Base-by-base conservation (phyloP, 176 grass and related monocot species). In the Zea luxurians region DNA sequence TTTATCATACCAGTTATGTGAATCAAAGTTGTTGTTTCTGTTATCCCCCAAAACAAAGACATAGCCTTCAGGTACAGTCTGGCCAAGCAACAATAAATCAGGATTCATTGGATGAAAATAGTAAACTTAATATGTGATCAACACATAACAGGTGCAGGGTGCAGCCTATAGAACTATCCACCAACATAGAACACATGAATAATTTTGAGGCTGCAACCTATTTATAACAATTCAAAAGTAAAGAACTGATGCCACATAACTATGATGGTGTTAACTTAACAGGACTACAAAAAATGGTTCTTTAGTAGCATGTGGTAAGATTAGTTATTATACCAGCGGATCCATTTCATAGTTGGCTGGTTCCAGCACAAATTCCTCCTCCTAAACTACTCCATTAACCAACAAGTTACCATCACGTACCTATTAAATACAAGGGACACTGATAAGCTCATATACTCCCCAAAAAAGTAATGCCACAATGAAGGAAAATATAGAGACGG, bases 11-110 rank as follows among this genome's bases (percentile, higher is more conserved):
- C 96, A 99, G 61, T 99, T 87, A 79, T 99, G 96, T 78, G 96
- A 99, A 66, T 99, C 96, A 9, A 86, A 95, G 62, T 92, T 99
- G 86, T 99, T 84, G 83, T 99, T 99, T 21, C 96, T 88, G 69
- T 99, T 99, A 70, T 99, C 96, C 4, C 96, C 96, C 44, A 99
- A 53, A 18, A 99, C 96, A 76, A 99, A 99, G 37, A 99, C 96
- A 50, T 76, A 89, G 6, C 96, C 89, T 84, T 86, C 55, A 54
- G 96, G 92, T 12, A 99, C 75, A 77, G 82, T 70, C 96, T 99
- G 78, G 55, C 44, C 59, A 74, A 48, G 66, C 36, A 81, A 66
- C 35, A 80, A 68, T 16, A 35, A 64, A 69, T 93, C 41, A 82
- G 20, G 15, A 34, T 43, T 44, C 16, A 4, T 34, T 34, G 75